Conservation (phyloP, 2,329 filamentous ascomycete genomes). For the Ilyonectria destructans region DNA sequence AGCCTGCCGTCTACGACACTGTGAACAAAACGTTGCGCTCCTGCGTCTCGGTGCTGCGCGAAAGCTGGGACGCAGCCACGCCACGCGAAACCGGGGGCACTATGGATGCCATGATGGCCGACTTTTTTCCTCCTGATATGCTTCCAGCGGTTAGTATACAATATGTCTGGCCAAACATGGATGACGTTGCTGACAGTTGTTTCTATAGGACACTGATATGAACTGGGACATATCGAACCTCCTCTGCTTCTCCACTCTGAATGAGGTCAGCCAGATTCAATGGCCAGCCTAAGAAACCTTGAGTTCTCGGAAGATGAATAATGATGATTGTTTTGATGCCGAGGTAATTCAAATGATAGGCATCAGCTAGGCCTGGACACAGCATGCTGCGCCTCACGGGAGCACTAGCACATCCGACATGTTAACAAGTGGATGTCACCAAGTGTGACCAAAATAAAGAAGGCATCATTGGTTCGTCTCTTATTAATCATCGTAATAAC, state of each 20-base stretch:
- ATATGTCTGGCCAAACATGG: background rate
- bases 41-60: constrained; percentile 40
- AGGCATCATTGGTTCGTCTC: background rate
- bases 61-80: constrained; percentile 32
- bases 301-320: background rate
- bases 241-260: constrained; percentile 39
- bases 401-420: background rate
- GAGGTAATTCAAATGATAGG: no score
- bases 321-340: background rate
- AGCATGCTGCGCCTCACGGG: background rate
- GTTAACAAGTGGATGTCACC: background rate
- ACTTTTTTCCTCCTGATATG: constrained; percentile 39
- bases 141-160: constrained; percentile 39
- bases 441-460: background rate
- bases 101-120: constrained; percentile 35
- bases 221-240: constrained; percentile 49
- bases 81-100: constrained; percentile 38
- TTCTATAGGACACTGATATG: constrained; percentile 41
- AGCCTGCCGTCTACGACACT: constrained; percentile 44
- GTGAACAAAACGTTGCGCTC: constrained; percentile 40
- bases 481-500: constrained; percentile 65
- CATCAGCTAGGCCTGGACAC: background rate
- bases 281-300: constrained; percentile 31
- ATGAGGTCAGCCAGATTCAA: constrained; percentile 27
- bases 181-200: constrained; percentile 23